phyloP scores from a whole-genome alignment of 768 basidiomycete species.

The Lentinula edodes region DNA sequence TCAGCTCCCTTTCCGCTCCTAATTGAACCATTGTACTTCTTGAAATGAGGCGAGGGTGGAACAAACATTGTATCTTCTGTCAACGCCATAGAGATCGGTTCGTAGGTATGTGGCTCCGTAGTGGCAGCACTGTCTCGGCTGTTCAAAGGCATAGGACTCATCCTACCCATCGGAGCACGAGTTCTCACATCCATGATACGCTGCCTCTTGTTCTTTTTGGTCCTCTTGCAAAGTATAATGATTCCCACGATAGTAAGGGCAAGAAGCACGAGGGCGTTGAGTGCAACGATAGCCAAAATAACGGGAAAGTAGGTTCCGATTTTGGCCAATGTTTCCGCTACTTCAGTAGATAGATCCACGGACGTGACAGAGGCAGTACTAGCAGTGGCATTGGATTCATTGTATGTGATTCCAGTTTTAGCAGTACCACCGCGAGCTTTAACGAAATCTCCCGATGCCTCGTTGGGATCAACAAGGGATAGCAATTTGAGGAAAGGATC shows the following conservation, averaged over 20 bases:
- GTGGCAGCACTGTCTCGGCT: constrained; percentile 31
- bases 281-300: constrained; percentile 68
- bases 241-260: constrained; percentile 49
- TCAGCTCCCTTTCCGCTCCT: constrained; percentile 20
- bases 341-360: constrained; percentile 53
- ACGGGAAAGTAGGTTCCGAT: constrained; percentile 65
- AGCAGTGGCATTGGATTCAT: constrained; percentile 36
- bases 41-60: constrained; percentile 58
- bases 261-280: constrained; percentile 70
- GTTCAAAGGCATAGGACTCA: constrained; percentile 56
- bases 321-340: constrained; percentile 53
- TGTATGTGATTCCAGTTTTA: constrained; percentile 64
- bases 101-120: constrained; percentile 43
- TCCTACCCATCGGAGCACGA: constrained; percentile 34
- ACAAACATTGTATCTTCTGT: constrained; percentile 44
- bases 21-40: constrained; percentile 29
- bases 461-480: constrained; percentile 59
- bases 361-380: constrained; percentile 34
- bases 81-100: constrained; percentile 51
- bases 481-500: constrained; percentile 75
- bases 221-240: constrained; percentile 45
- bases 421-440: constrained; percentile 58
- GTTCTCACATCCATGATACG: constrained; percentile 14
- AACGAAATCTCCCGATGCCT: constrained; percentile 71
- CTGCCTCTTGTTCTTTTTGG: constrained; percentile 19